Conservation (phyloP, 1,284 basidiomycete genomes). For the Apiotrichum montevideense region DNA sequence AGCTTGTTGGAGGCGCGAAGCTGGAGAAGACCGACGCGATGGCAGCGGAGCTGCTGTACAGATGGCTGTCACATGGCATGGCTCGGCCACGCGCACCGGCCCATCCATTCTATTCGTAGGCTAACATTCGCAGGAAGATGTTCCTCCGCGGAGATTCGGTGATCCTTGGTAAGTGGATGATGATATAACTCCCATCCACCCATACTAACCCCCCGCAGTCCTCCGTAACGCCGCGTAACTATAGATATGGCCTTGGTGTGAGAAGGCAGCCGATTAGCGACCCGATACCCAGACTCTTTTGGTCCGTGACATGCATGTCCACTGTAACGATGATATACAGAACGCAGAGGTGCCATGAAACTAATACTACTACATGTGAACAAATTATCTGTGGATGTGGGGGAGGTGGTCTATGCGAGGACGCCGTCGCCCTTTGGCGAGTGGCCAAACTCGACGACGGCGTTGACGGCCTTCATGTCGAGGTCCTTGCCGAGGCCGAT, state of each 20-base stretch:
- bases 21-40: too few species aligned
- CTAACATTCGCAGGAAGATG: conserved; percentile 41
- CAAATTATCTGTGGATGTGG: background rate
- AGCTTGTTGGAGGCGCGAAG: too few species aligned
- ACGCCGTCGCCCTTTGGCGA: conserved; percentile 39
- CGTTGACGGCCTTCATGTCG: conserved; percentile 41
- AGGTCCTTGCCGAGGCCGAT: conserved; percentile 61
- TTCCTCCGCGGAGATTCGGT: conserved; percentile 79
- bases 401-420: conserved; percentile 20
- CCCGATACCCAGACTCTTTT: conserved; percentile 14
- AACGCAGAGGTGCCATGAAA: background rate
- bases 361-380: background rate
- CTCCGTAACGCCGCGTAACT: conserved; percentile 72
- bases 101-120: too few species aligned
- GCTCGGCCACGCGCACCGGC: too few species aligned
- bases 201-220: conserved; percentile 51
- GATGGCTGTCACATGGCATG: too few species aligned
- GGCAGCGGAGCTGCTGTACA: too few species aligned
- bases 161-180: conserved; percentile 67
- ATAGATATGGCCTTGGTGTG: conserved; percentile 2
- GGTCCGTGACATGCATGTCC: conserved; percentile 13
- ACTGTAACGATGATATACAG: conserved; percentile 10
- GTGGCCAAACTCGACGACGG: conserved; percentile 38
- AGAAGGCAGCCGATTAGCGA: conserved; percentile 5
- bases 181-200: background rate